Percentiles rank a stretch among this genome's conserved stretches.
Evolutionary conservation across 2,329 filamentous ascomycete species (phyloP).

Genomic region (Fusarium kyushuense): DNA sequence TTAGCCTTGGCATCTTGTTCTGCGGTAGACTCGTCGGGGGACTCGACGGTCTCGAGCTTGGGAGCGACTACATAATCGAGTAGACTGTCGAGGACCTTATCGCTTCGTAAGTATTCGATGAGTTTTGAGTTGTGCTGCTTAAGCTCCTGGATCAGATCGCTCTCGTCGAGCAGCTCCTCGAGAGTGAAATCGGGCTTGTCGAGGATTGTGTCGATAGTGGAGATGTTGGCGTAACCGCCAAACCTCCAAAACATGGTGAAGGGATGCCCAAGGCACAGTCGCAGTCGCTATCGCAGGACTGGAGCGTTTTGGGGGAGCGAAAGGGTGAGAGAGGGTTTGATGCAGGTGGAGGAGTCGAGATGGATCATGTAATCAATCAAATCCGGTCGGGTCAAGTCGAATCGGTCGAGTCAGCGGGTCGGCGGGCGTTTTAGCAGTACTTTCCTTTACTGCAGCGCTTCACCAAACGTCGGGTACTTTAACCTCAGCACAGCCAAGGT

Average conservation of each 20-base stretch:
- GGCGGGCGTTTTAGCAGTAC: slow-evolving; percentile 26
- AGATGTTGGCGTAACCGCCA: slow-evolving; percentile 97
- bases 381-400: slow-evolving; percentile 33
- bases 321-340: slow-evolving; percentile 29
- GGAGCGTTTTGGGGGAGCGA: slow-evolving; percentile 40
- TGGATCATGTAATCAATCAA: slow-evolving; percentile 48
- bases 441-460: slow-evolving; percentile 3
- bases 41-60: slow-evolving; percentile 69
- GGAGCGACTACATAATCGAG: slow-evolving; percentile 93
- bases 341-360: slow-evolving; percentile 42
- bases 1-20: slow-evolving; percentile 64
- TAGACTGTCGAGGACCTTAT: slow-evolving; percentile 83
- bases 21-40: slow-evolving; percentile 63
- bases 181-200: slow-evolving; percentile 96
- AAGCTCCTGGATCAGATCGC: slow-evolving; percentile 95
- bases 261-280: slow-evolving; percentile 50
- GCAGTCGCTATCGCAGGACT: slow-evolving; percentile 51
- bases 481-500: slow-evolving; percentile 13
- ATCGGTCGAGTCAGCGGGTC: slow-evolving; percentile 36
- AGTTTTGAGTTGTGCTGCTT: slow-evolving; percentile 99
- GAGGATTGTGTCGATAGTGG: slow-evolving; percentile 94
- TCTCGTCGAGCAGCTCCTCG: slow-evolving; percentile 95
- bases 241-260: slow-evolving; percentile 99
- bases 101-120: slow-evolving; percentile 93
- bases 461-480: not conserved